Base-by-base conservation (phyloP, 1,139 yeast genomes). In the Nakaseomyces uthaithaninus region DNA sequence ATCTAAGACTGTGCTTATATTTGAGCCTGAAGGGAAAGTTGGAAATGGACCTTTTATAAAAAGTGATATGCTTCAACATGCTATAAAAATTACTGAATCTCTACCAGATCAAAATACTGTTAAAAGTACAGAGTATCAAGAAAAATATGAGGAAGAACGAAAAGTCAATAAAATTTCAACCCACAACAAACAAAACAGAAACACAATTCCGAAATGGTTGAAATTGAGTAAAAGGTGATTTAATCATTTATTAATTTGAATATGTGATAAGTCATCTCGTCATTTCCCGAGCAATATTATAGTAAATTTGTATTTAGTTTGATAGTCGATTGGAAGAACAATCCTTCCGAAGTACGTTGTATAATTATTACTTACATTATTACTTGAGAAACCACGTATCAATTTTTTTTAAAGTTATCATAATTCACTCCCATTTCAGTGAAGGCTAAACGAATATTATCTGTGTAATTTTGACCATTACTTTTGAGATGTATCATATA, bases 171-270 rank as follows among this genome's bases (percentile, higher is more conserved):
- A 12, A 40, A 28, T 17, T 10, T 17, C 22, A 19, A 28, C 20
- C 14, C 18, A n/a, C 14, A 26, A 41, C 7, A 15, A n/a, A 18
- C 15, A 46, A 22, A 46, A 41, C 15, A 31, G 51, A 5, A 37
- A 53, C 27, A 59, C 55, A 35, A 44, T 61, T 10, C 67, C 69
- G 14, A 64, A 62, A 43, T 65, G 69, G 67, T 45, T 66, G 35
- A 64, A 59, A 39, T 39, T 64, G 20, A 57, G 66, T 17, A 65
- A 64, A 40, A 63, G 62, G 46, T 62, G 47, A 45, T 27, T 27
- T 22, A 22, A 22, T 7, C 9, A 10, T 22, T 22, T 22, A 7
- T 7, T 22, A 22, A 7, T 7, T 22, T 7, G 7, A 7, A 10
- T 10, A 22, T 22, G 24, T 22, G 7, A 7, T 22, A 7, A 22